Conservation (phyloP, 2,329 filamentous ascomycete species). For the Fusarium sp. region DNA sequence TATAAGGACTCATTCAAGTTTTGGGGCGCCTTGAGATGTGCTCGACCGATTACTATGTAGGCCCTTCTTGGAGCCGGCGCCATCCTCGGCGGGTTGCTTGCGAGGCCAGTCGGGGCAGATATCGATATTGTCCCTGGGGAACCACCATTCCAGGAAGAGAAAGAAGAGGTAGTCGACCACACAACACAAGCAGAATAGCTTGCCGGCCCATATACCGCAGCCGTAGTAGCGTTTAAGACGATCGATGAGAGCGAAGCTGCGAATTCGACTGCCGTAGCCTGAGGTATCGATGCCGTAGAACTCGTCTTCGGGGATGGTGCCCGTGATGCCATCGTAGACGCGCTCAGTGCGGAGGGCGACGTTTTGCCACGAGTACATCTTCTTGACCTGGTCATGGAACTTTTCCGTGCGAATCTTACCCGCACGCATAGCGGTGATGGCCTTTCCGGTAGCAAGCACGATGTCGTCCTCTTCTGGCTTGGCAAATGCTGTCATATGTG, state of each 20-base stretch:
- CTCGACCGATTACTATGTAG: conserved; percentile 46
- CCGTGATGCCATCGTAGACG: conserved; percentile 92
- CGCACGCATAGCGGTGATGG: conserved; percentile 83
- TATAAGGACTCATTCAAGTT: conserved; percentile 32
- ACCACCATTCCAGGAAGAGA: conserved; percentile 85
- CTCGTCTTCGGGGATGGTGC: conserved; percentile 82
- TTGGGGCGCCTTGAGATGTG: conserved; percentile 44
- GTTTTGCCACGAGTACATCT: conserved; percentile 99
- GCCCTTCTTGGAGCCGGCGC: conserved; percentile 42
- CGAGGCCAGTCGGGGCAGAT: conserved; percentile 91
- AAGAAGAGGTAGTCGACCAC: conserved; percentile 94
- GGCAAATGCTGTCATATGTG: conserved; percentile 97
- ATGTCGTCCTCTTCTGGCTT: conserved; percentile 96
- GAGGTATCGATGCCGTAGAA: conserved; percentile 84
- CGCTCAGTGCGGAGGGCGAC: conserved; percentile 92
- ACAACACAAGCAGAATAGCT: conserved; percentile 93
- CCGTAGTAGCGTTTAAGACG: conserved; percentile 96
- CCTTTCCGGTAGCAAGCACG: conserved; percentile 85
- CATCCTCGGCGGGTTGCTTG: conserved; percentile 60
- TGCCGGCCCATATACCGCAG: conserved; percentile 97
- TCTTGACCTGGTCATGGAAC: conserved; percentile 96
- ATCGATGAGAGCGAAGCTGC: conserved; percentile 92
- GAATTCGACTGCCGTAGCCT: conserved; percentile 73
- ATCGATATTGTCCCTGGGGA: conserved; percentile 85
- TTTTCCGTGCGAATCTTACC: conserved; percentile 89